Evolutionary conservation across 2,329 filamentous ascomycete species (phyloP), one percentile per base, ranked within the genome.

Genomic region (Phoma sp.): DNA sequence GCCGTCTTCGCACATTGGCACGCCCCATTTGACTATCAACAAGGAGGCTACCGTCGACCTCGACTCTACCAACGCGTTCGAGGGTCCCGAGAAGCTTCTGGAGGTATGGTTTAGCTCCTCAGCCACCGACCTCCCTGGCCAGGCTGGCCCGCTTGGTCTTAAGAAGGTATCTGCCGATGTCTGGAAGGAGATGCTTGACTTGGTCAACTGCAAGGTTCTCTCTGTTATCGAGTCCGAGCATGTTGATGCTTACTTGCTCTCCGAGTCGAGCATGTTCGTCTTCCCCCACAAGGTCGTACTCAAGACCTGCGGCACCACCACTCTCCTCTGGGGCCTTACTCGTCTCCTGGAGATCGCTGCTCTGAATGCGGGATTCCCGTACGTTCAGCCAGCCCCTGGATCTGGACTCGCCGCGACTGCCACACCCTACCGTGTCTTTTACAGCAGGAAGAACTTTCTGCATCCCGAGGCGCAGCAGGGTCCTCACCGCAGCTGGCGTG

Each of bases 211-310:
- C 87, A 95, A 99, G 80, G 92, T 99, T 50, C 83, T 99, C 51
- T 99, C 95, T 4, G 89, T 96, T 59, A 86, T 99, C 60, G 88
- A 93, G 73, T 96, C 93, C 23, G 92, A 96, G 60, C 88, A 93
- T 72, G 89, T 98, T 67, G 95, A 99, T 72, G 93, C 95, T 62
- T 99, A 99, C 74, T 86, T 99, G 6, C 83, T 99, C 51, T 99
- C 95, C 60, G 95, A 99, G 79, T 98, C 95, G 36, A 98, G 95
- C 89, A 96, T 99, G 93, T 99, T 99, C 74, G 91, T 99, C 67
- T 99, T 96, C 77, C 92, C 93, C n/a, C 95, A 99, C 85, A 99
- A 99, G 83, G 85, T 99, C 61, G 96, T 99, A 57, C 82, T 99
- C 64, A 99, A 99, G 85, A 99, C 95, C 7, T 99, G 95, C 70